Evolutionary conservation across 176 grass and related monocot species (phyloP), one percentile per base, ranked within the genome.

Genomic region (Saccharum spontaneum): DNA sequence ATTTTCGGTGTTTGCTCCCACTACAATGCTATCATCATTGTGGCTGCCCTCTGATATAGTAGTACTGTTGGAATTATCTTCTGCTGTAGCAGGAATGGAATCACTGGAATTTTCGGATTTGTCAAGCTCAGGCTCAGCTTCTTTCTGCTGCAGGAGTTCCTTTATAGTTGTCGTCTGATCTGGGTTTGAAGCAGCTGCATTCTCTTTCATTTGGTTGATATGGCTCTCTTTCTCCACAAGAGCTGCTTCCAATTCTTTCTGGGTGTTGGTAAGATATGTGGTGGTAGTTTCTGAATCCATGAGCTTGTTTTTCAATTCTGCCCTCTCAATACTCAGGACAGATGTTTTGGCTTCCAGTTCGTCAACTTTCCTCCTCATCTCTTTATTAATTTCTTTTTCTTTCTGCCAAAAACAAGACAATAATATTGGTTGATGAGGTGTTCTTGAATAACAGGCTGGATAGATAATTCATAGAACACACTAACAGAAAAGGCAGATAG

Each of bases 171-270:
- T 72, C 14, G 79, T 55, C 79, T 88, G 89, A 39, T 88, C 87
- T 60, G 75, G 69, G 15, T 62, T 79, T 67, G 84, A 87, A 76
- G 79, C 82, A 86, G 62, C 75, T 80, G 88, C 83, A 64, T 84
- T 89, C 63, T 92, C 86, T 69, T 85, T 82, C 45, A 98, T 50
- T 86, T 87, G 83, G 36, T 86, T 95, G 88, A 98, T 94, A 85
- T 94, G 91, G 31, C 86, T 90, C 78, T 98, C 91, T 86, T 98
- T 96, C 75, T 95, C 93, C 75, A 87, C 75, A 65, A 98, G 93
- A 74, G 91, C 86, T 50, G 88, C 86, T 83, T 98, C 91, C 75
- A 94, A 14, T 80, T 98, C 97, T 85, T 92, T 94, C 71, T 98
- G 91, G 62, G 81, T 94, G 69, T 84, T 93, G 77, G 91, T 95